Evolutionary conservation across 2,329 filamentous ascomycete genomes (phyloP).

Genomic region (Incumbomyces lentus): DNA sequence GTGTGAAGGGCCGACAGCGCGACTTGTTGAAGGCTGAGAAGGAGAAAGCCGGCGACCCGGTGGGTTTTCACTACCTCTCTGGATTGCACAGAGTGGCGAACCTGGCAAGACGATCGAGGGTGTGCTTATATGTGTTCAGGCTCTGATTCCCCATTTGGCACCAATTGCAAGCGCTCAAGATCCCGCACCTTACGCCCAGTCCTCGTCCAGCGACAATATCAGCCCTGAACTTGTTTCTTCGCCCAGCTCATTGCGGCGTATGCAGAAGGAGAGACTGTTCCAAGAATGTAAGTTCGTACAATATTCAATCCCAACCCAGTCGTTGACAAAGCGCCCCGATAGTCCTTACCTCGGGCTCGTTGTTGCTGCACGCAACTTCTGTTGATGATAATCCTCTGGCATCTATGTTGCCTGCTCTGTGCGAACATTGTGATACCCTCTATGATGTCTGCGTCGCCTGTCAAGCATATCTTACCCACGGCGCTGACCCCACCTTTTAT

Average conservation of each 20-base stretch:
- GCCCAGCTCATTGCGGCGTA: background rate
- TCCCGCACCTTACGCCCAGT: too few relatives aligned
- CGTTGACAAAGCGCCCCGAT: background rate
- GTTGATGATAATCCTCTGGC: slow-evolving; percentile 18
- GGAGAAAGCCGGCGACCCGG: background rate
- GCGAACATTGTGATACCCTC: slow-evolving; percentile 22
- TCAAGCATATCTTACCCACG: slow-evolving; percentile 19
- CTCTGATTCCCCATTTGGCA: too few relatives aligned
- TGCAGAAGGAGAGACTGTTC: slow-evolving; percentile 18
- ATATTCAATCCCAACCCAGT: background rate
- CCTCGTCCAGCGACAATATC: background rate
- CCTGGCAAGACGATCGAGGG: too few relatives aligned
- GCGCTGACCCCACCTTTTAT: slow-evolving; percentile 17
- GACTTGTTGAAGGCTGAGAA: slow-evolving; percentile 20
- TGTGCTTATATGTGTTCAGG: too few relatives aligned
- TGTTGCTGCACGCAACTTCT: slow-evolving; percentile 23
- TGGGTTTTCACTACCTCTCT: background rate
- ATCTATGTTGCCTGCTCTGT: slow-evolving; percentile 18
- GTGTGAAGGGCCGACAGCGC: slow-evolving; percentile 21
- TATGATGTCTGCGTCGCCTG: slow-evolving; percentile 24
- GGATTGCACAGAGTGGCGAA: background rate
- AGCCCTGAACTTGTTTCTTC: background rate
- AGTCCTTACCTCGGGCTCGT: slow-evolving; percentile 23
- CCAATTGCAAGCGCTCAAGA: too few relatives aligned
- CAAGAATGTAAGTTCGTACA: slow-evolving; percentile 18